A percentile compares a stretch with the other conserved stretches of the same genome.
phyloP scores from a whole-genome alignment of 495 filamentous ascomycete genomes.

The Aspergillus hancockii region DNA sequence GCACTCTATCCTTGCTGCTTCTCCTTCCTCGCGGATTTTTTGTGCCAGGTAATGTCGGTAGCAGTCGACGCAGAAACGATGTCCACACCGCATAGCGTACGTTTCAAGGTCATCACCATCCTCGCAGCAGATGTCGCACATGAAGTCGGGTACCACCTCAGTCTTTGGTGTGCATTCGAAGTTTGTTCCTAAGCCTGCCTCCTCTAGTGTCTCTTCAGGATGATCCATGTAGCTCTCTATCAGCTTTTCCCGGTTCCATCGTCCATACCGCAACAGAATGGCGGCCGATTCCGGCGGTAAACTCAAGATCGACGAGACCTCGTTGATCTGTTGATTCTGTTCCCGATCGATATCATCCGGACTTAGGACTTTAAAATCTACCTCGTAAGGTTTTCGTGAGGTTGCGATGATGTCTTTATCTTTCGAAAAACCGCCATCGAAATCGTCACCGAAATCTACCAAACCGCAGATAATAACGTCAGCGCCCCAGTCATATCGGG shows the following conservation, averaged over 20 bases:
- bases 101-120: constrained; percentile 77
- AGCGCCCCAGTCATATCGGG: neutral
- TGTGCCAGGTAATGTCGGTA: constrained; percentile 87
- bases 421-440: constrained; percentile 73
- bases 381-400: constrained; percentile 74
- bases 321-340: constrained; percentile 81
- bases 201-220: constrained; percentile 74
- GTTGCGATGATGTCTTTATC: constrained; percentile 74
- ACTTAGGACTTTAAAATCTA: constrained; percentile 77
- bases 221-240: constrained; percentile 95
- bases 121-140: constrained; percentile 95
- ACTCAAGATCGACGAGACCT: constrained; percentile 85
- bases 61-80: constrained; percentile 93
- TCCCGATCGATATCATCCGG: constrained; percentile 78
- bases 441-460: constrained; percentile 73
- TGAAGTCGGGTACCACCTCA: constrained; percentile 71
- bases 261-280: constrained; percentile 81
- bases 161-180: constrained; percentile 64
- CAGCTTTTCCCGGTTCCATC: constrained; percentile 94
- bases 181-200: constrained; percentile 74
- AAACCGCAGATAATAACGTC: constrained; percentile 21
- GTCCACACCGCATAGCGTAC: constrained; percentile 93
- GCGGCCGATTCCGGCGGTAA: constrained; percentile 84
- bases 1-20: constrained; percentile 92
- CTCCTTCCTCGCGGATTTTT: constrained; percentile 93